Evolutionary conservation across 352 stramenopile species (phyloP), one percentile per base, ranked within the genome.

Genomic region (Thalassiosira mediterranea): DNA sequence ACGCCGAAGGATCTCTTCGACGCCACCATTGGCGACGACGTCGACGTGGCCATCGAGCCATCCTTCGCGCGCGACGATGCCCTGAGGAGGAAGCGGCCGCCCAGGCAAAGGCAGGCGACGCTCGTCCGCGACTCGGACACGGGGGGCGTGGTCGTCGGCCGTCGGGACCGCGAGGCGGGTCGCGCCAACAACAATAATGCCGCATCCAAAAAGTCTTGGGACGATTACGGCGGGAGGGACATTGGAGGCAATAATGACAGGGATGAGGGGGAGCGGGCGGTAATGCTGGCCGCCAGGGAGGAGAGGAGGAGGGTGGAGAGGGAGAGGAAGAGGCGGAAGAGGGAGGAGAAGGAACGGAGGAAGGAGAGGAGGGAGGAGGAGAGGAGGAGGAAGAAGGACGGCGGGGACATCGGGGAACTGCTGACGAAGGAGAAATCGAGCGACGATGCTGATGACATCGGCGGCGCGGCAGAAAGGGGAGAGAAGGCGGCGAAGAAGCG

Each of bases 211-310:
- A 42, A 42, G n/a, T 49, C 51, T 28, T 73, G 63, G 63, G 52
- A 73, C 31, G 23, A 73, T 65, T 65, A 59, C 29, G 52, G 63
- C 42, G 49, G 62, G 19, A 72, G 49, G 32, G 34, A 7, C 7
- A 13, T 15, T 4, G 0, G 11, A 10, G 34, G 31, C 0, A 48
- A 56, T 8, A 38, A 66, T 21, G 62, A 70, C 11, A 25, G 11
- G 28, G 60, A 59, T 11, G 11, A 61, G 4, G 28, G 37, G n/a
- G 17, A 15, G 21, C 52, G 67, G 8, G 44, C 13, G 2, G 42
- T 19, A 53, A 23, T 40, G 23, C 48, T 53, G 26, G 34, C 34
- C 7, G 34, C 15, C 2, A 0, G 11, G 8, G 34, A 42, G 1
- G 47, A 56, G 11, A 38, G 60, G 26, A 68, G 65, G 15, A 25